A percentile compares a stretch with the other conserved stretches of the same genome.
phyloP scores from a whole-genome alignment of 2,329 filamentous ascomycete species.

The Sporothrix variecibatus region DNA sequence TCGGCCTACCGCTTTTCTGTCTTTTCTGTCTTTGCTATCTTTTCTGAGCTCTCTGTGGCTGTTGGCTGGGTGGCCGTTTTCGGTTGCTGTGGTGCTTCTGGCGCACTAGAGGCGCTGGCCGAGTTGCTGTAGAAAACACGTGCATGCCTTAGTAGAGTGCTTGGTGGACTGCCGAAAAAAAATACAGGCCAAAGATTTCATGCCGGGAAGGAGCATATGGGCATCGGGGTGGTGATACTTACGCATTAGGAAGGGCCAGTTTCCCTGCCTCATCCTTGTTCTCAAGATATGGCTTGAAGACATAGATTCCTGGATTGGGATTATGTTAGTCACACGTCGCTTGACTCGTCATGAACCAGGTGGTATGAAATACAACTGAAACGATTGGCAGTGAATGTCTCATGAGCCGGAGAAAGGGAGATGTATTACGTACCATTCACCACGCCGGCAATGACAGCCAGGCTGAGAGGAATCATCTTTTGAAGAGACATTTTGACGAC shows the following conservation, averaged over 20 bases:
- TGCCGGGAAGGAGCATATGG: not conserved
- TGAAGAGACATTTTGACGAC: conserved; percentile 29
- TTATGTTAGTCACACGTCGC: not conserved
- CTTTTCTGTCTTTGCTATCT: not conserved
- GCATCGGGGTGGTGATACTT: not conserved
- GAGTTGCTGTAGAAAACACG: conserved; percentile 17
- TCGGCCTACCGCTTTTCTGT: not conserved
- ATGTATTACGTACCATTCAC: conserved; percentile 37
- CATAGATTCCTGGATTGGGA: conserved; percentile 27
- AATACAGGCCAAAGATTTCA: not conserved
- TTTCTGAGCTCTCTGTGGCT: not conserved
- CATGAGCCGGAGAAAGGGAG: not conserved
- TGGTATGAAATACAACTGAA: not conserved
- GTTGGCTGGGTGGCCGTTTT: not conserved
- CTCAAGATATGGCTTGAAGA: conserved; percentile 29
- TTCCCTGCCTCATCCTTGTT: conserved; percentile 7
- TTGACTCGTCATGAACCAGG: not conserved
- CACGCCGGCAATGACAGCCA: conserved; percentile 39
- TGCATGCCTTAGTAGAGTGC: conserved; percentile 1
- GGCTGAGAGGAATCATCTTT: conserved; percentile 30
- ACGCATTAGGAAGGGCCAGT: conserved; percentile 4
- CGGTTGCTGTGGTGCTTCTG: conserved; percentile 10
- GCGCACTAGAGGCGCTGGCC: not conserved
- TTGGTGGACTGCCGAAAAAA: not conserved
- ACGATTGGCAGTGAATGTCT: not conserved